These are phyloP conservation scores for Phlebiopsis flavidoalba DNA, from an alignment of 768 basidiomycete genomes.

Conservation along the genomic window DNA sequence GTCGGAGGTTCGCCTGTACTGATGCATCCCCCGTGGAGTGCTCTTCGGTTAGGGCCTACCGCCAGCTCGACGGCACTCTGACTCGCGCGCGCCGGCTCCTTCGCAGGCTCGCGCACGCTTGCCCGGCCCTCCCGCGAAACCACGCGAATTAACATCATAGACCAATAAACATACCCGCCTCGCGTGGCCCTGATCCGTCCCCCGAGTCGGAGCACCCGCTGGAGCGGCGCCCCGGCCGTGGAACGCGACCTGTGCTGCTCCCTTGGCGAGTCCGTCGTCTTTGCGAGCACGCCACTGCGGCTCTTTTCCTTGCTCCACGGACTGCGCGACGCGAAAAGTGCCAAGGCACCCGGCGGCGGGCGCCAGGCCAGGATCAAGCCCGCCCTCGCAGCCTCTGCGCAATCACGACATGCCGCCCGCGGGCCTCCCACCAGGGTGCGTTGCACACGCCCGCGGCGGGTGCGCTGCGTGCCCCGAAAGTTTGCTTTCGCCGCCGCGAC, in stretches of 20 bases:
- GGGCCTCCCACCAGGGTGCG: background rate
- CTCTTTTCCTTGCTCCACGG: background rate
- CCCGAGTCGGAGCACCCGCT: background rate
- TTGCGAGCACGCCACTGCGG: background rate
- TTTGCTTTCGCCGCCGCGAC: background rate
- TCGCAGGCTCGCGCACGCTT: background rate
- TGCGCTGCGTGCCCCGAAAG: background rate
- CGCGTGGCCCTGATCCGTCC: background rate
- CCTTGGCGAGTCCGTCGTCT: background rate
- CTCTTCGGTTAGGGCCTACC: background rate
- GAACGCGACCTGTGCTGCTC: background rate
- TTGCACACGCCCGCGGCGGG: background rate
- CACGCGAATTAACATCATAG: background rate
- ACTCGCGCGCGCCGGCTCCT: background rate
- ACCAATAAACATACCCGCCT: background rate
- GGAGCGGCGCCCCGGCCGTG: background rate
- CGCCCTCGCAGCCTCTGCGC: background rate
- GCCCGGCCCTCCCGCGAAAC: background rate
- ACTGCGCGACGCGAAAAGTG: background rate
- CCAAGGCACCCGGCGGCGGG: background rate
- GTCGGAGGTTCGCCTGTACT: slow-evolving; percentile 3
- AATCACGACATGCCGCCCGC: background rate
- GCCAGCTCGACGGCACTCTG: background rate
- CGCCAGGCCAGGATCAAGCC: too few species aligned
- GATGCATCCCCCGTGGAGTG: slow-evolving; percentile 3